Base-by-base conservation (phyloP, 768 basidiomycete genomes). In the Solioccasus polychromus region DNA sequence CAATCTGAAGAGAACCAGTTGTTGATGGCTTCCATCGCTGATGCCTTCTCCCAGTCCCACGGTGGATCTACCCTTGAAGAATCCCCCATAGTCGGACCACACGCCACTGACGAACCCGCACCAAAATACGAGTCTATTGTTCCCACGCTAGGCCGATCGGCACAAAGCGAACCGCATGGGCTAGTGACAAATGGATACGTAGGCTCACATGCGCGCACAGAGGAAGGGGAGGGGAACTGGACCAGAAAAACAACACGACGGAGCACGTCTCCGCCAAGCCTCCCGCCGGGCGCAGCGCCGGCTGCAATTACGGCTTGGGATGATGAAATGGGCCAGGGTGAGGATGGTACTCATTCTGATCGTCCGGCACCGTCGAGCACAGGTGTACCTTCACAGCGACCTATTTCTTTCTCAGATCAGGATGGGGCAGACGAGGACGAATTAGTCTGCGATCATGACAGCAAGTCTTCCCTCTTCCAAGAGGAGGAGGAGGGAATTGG, bases 221-320 rank as follows among this genome's bases (percentile, higher is more conserved):
- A 48, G 35, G 51, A 56, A 57, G 31, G 44, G 10, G 35, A 60
- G 20, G 36, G 41, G 14, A 35, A 39, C 54, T 37, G 48, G 22
- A 35, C 47, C 5, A 64, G 64, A 58, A 64, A 55, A 44, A 30
- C 57, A 15, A 51, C 55, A 12, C 48, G 61, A 50, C 59, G 61
- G 28, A 60, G 58, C 67, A 68, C 50, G 9, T 68, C 67, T 9
- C 71, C 70, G 5, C 63, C 61, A n/a, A 69, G 55, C 10, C 72
- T 71, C 14, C 72, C 77, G 5, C 69, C 70, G 10, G 74, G 72
- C 24, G 72, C 74, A 14, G 72, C 71, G 22, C 65, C 67, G 53
- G 52, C 67, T 39, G 52, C 46, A 53, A 67, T 50, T 62, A 71
- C 62, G 48, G 62, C 62, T 37, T 69, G 68, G 51, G 68, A 68